Conservation (phyloP, 2,329 filamentous ascomycete genomes). For the Alternaria solani region DNA sequence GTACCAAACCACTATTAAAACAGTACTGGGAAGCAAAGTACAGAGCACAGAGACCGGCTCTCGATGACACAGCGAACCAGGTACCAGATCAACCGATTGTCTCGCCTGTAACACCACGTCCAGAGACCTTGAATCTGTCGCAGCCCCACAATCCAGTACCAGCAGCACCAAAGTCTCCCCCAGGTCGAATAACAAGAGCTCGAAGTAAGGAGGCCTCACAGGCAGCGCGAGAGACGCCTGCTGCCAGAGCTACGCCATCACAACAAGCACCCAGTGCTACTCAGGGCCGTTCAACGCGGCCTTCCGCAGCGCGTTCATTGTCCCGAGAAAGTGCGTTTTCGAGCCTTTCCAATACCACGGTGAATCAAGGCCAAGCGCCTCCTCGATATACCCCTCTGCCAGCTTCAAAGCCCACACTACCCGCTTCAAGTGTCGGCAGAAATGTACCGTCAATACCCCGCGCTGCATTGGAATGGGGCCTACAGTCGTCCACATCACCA, state of each 20-base stretch:
- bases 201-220: not conserved
- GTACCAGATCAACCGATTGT: not conserved
- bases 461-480: not conserved
- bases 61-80: not conserved
- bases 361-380: not conserved
- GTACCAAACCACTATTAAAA: slow-evolving; percentile 4
- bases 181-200: not conserved
- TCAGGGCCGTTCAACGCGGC: no score
- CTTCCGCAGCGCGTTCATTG: not conserved
- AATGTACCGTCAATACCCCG: not conserved
- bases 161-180: not conserved
- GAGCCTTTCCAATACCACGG: not conserved
- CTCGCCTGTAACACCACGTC: not conserved
- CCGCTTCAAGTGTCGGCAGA: not conserved
- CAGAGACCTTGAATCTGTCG: no score
- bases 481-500: not conserved
- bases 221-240: not conserved
- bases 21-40: slow-evolving; percentile 12
- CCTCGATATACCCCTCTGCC: not conserved
- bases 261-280: not conserved
- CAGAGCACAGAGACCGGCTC: not conserved
- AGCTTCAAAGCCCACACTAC: not conserved
- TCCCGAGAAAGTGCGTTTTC: rapidly evolving
- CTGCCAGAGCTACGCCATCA: not conserved
- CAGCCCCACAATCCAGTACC: not conserved